Evolutionary conservation across 2,329 filamentous ascomycete genomes (phyloP).

Genomic region (Coniosporium tulheliwenetii): DNA sequence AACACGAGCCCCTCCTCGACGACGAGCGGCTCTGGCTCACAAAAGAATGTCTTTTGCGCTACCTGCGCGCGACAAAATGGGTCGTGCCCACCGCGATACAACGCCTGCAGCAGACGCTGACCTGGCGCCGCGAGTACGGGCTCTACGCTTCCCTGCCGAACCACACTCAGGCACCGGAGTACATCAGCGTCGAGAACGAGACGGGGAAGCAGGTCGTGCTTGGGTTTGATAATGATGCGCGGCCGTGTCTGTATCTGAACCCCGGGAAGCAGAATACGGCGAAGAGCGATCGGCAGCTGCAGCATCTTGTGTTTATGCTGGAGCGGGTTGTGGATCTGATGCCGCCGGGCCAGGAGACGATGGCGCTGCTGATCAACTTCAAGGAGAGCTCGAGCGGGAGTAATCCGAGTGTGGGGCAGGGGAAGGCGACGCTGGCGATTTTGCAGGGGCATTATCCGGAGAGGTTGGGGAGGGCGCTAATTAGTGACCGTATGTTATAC

Average conservation of each 20-base stretch:
- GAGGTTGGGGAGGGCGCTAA: constrained; percentile 71
- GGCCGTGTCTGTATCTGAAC: constrained; percentile 84
- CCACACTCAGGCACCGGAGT: constrained; percentile 62
- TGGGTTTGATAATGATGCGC: constrained; percentile 69
- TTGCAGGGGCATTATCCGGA: constrained; percentile 95
- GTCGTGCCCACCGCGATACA: constrained; percentile 56
- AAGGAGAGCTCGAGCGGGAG: constrained; percentile 60
- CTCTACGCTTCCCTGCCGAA: constrained; percentile 20
- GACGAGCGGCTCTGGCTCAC: constrained; percentile 81
- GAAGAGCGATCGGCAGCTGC: constrained; percentile 67
- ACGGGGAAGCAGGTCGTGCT: constrained; percentile 88
- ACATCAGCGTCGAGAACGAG: constrained; percentile 87
- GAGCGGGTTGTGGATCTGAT: constrained; percentile 81
- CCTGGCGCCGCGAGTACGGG: constrained; percentile 85
- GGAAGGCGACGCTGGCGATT: constrained; percentile 73
- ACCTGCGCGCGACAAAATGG: constrained; percentile 91
- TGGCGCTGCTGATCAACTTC: constrained; percentile 85
- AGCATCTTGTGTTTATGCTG: constrained; percentile 92
- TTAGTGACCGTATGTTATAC: constrained; percentile 74
- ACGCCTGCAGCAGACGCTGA: constrained; percentile 65
- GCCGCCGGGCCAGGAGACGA: constrained; percentile 70
- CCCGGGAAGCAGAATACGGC: constrained; percentile 90
- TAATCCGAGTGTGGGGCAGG: constrained; percentile 62
- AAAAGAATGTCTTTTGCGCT: constrained; percentile 79
- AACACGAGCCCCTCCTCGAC: constrained; percentile 53